Conservation (phyloP, 148 eudicot species). For the Pouteria glomerata region DNA sequence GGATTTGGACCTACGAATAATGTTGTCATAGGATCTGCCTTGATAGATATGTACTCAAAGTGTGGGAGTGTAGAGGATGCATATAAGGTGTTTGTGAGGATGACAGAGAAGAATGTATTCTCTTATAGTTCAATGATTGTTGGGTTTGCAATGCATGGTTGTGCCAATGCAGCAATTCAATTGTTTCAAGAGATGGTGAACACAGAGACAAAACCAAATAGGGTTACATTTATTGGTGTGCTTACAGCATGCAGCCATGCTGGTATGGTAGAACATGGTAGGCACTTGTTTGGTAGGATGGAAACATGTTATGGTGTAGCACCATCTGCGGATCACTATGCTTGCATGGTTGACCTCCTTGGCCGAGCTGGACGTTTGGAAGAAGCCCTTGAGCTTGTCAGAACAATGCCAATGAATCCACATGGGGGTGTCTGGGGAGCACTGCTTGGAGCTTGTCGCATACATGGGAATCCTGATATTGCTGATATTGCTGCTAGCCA, state of each 20-base stretch:
- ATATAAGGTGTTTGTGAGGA: constrained; percentile 33
- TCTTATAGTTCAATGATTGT: constrained; percentile 56
- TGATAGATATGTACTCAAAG: constrained; percentile 58
- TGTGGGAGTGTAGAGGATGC: constrained; percentile 59
- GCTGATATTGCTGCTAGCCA: constrained; percentile 55
- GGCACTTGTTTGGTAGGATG: constrained; percentile 35
- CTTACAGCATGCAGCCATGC: constrained; percentile 62
- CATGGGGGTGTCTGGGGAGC: constrained; percentile 65
- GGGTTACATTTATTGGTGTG: constrained; percentile 54
- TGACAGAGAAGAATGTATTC: constrained; percentile 40
- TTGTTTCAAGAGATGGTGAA: constrained; percentile 48
- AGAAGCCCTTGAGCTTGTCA: constrained; percentile 48
- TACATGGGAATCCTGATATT: constrained; percentile 55
- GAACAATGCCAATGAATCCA: constrained; percentile 45
- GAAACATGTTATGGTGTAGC: constrained; percentile 35
- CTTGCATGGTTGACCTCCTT: constrained; percentile 64
- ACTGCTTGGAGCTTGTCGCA: constrained; percentile 60
- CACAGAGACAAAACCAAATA: constrained; percentile 44
- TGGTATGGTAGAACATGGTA: constrained; percentile 56
- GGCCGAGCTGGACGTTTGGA: constrained; percentile 51
- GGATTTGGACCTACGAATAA: constrained; percentile 37
- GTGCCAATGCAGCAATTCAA: constrained; percentile 37
- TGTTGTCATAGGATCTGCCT: constrained; percentile 57
- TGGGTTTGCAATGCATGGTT: constrained; percentile 53
- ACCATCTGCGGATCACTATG: constrained; percentile 44